Base-by-base conservation (phyloP, 305 asterid genomes). In the Fraxinus angustifolia region DNA sequence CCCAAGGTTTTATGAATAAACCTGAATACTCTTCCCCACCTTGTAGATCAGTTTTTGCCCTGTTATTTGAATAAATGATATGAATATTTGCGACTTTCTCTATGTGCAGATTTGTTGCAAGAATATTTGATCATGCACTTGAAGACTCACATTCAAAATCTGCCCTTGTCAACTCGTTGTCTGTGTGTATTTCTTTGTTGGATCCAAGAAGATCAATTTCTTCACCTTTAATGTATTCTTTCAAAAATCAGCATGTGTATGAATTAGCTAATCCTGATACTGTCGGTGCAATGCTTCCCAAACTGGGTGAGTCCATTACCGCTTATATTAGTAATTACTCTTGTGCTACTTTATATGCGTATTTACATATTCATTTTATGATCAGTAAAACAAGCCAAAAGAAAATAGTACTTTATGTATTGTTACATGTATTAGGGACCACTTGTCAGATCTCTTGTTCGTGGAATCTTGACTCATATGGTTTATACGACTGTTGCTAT, bases 251-350 rank as follows among this genome's bases (percentile, higher is more conserved):
- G 84, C 95, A 92, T 67, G 79, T 86, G 72, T 92, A 87, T 74
- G 99, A 96, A 88, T 89, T 94, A 79, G 97, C 90, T 78, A 85
- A 91, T 88, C 91, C 93, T 21, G 98, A 94, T 67, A 93, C 99
- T 50, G 90, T 96, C 60, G 87, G 92, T 88, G 98, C 98, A 58
- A 93, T 96, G 98, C 97, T 96, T 70, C 99, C 99, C 3, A 92
- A 88, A 88, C 95, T 96, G 83, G 94, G 99, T 94, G 83, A 87
- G 86, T 71, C 38, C 84, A 50, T 19, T 35, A 40, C 80, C 78
- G 60, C 75, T 73, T 34, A 28, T 84, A 76, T 80, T 84, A 75
- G 79, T 76, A 53, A 16, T 60, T 53, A 3, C 34, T 8, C 28
- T 8, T 58, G 30, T 30, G 73, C 38, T 28, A 67, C 73, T 28